A percentile compares a stretch with the other conserved stretches of the same genome.
These are phyloP conservation scores for Cladosporium sp. DNA, from an alignment of 2,329 filamentous ascomycete genomes.

Conservation along the genomic window DNA sequence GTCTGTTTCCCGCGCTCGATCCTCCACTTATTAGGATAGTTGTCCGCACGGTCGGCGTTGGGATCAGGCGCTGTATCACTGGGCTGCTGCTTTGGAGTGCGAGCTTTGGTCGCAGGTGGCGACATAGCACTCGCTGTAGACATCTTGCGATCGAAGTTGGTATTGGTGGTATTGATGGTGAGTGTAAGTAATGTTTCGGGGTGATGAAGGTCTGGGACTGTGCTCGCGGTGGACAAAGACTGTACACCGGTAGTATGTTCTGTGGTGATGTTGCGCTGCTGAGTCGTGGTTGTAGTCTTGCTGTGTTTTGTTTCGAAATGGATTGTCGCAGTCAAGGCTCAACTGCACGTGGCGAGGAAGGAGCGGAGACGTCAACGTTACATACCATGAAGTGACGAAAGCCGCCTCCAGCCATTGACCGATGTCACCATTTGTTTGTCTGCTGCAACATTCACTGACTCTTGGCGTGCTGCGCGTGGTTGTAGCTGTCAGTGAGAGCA, in stretches of 20 bases:
- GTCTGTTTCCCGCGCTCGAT: slow-evolving; percentile 19
- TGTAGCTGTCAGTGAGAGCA: not conserved
- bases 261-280: not conserved
- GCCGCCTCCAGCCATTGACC: not conserved
- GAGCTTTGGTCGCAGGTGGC: not conserved
- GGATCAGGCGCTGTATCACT: slow-evolving; percentile 2
- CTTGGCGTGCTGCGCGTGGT: not conserved
- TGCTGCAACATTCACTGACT: no score
- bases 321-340: not conserved
- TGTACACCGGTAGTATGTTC: not conserved
- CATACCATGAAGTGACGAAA: not conserved
- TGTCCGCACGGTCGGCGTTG: not conserved
- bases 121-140: not conserved
- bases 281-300: not conserved
- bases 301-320: not conserved
- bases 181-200: not conserved
- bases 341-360: not conserved
- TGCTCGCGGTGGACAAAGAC: not conserved
- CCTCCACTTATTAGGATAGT: slow-evolving; percentile 14
- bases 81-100: not conserved
- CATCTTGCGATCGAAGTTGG: not conserved
- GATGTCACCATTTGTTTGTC: not conserved
- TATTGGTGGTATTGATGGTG: not conserved
- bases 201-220: not conserved
- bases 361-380: not conserved